These are phyloP conservation scores for Dendrobium nobile DNA, from an alignment of 106 monocot species.

Conservation along the genomic window DNA sequence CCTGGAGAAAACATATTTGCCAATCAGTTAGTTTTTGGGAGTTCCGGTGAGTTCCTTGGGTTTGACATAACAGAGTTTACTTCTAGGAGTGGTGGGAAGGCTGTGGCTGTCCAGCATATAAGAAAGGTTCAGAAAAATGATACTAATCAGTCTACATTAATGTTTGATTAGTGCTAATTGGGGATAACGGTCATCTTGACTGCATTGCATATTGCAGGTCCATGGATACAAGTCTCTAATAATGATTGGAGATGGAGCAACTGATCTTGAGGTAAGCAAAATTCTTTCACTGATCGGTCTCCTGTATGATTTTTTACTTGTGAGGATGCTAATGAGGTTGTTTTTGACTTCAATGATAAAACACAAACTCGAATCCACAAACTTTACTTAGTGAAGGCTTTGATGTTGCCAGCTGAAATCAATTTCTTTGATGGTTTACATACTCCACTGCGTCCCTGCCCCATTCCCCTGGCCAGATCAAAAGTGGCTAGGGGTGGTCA, in stretches of 20 bases:
- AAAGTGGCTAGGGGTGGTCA: too few species aligned
- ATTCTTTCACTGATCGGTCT: not conserved
- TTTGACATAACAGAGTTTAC: constrained; percentile 82
- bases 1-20: constrained; percentile 83
- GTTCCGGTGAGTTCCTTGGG: constrained; percentile 76
- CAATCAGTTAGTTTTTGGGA: constrained; percentile 78
- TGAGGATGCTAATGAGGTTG: not conserved
- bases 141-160: constrained; percentile 1
- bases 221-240: constrained; percentile 61
- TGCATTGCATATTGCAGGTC: constrained; percentile 28
- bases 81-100: constrained; percentile 91
- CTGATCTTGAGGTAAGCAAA: constrained; percentile 86
- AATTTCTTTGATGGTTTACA: too few species aligned
- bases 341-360: not conserved
- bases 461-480: too few species aligned
- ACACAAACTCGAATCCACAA: not conserved
- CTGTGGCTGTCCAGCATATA: constrained; percentile 76
- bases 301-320: not conserved
- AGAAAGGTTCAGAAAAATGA: constrained; percentile 32
- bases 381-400: not conserved
- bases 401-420: too few species aligned
- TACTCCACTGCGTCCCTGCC: too few species aligned
- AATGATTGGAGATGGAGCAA: constrained; percentile 99
- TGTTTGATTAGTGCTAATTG: not conserved
- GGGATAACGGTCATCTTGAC: not conserved